Conservation (phyloP, 176 grass and related monocot species). For the Lolium perenne region DNA sequence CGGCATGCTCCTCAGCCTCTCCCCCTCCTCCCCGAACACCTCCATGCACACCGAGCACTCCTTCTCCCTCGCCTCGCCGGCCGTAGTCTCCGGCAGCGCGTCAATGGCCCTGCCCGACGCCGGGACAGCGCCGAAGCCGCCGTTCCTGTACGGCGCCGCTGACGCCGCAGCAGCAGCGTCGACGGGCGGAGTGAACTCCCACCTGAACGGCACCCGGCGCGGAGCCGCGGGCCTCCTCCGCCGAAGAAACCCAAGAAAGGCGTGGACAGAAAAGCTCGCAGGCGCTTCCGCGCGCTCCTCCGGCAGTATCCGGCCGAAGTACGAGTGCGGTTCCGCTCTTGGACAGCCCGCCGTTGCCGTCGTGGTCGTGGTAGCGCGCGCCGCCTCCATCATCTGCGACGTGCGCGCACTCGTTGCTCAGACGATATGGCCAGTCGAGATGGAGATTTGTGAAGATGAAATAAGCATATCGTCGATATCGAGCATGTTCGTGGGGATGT, state of each 20-base stretch:
- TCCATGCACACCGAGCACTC: conserved; percentile 22
- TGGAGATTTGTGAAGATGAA: too few species aligned
- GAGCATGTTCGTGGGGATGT: too few species aligned
- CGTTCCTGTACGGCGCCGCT: neutral
- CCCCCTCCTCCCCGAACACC: neutral
- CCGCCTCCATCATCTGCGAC: neutral
- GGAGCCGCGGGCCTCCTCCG: neutral
- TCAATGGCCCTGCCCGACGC: conserved; percentile 2
- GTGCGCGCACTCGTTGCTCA: neutral
- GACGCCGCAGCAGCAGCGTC: neutral
- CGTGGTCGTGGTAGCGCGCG: neutral
- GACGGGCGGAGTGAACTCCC: neutral
- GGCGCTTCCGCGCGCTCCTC: neutral
- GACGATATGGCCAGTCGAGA: too few species aligned
- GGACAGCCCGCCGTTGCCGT: neutral
- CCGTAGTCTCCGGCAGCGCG: neutral
- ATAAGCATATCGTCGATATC: too few species aligned
- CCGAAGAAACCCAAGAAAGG: neutral
- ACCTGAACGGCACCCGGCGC: neutral
- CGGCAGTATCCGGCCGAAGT: neutral
- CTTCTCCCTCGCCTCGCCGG: conserved; percentile 16
- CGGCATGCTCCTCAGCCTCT: neutral
- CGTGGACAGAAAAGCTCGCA: neutral
- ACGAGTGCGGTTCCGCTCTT: neutral
- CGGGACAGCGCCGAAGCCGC: neutral